Evolutionary conservation across 148 eudicot species (phyloP).

Genomic region (Drosera capensis): DNA sequence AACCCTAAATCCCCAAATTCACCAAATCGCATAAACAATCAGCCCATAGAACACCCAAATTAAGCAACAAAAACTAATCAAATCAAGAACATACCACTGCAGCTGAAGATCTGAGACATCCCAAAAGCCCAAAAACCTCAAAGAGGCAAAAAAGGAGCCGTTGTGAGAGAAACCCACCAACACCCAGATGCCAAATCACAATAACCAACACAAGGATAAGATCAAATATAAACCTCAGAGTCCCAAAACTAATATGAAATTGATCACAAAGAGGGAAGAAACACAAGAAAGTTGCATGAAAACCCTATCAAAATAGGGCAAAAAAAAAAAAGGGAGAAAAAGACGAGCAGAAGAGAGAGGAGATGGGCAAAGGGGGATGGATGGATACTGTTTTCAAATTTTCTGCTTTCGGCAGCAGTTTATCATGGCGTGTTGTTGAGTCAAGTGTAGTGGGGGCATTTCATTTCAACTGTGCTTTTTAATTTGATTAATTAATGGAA

Average conservation of each 20-base stretch:
- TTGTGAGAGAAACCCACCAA: slow-evolving; percentile 15
- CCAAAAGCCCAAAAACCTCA: slow-evolving; percentile 17
- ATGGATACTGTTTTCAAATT: too few relatives aligned
- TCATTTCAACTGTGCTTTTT: too few relatives aligned
- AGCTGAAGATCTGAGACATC: slow-evolving; percentile 66
- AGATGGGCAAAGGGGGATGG: neutral
- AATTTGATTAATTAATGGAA: too few relatives aligned
- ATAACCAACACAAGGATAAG: slow-evolving; percentile 10
- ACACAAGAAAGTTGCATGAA: slow-evolving; percentile 9
- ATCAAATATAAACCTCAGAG: slow-evolving; percentile 2
- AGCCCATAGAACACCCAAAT: neutral
- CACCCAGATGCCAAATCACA: slow-evolving; percentile 46
- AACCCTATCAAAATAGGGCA: slow-evolving; percentile 40
- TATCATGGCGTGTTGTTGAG: too few relatives aligned
- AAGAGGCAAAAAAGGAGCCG: slow-evolving; percentile 26
- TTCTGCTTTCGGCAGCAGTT: neutral
- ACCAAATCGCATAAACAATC: neutral
- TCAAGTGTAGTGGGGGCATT: too few relatives aligned
- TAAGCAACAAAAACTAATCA: slow-evolving; percentile 2
- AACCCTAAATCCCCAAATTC: slow-evolving; percentile 1
- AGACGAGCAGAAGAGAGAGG: neutral
- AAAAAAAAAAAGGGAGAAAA: slow-evolving; percentile 12
- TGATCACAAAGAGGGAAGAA: neutral
- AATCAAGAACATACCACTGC: slow-evolving; percentile 31
- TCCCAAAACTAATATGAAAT: slow-evolving; percentile 23